Conservation (phyloP, 2,329 filamentous ascomycete species). For the Aquanectria penicillioides region DNA sequence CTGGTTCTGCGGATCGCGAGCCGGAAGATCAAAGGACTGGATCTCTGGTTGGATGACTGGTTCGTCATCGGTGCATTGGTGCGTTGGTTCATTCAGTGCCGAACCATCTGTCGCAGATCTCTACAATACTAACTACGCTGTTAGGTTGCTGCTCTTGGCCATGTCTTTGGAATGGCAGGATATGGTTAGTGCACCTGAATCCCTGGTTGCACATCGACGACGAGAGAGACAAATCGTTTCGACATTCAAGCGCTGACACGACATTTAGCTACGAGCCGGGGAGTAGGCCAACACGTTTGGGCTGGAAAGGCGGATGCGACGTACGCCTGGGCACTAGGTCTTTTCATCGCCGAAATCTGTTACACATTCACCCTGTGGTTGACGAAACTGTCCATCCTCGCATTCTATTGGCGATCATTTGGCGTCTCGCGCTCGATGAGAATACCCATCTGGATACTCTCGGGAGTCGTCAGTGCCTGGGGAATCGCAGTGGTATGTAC, state of each 20-base stretch:
- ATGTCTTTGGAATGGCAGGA: not conserved
- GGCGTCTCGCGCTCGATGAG: constrained; percentile 30
- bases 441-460: constrained; percentile 29
- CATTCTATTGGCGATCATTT: constrained; percentile 41
- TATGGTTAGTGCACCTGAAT: not conserved
- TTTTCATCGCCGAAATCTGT: constrained; percentile 36
- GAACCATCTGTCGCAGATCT: too few relatives aligned
- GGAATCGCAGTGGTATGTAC: constrained; percentile 30
- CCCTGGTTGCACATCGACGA: not conserved
- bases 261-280: constrained; percentile 30
- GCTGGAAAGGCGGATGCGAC: constrained; percentile 27
- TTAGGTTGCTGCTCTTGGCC: not conserved
- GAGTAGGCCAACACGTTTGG: constrained; percentile 39
- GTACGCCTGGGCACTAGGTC: constrained; percentile 31
- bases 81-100: not conserved
- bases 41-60: constrained; percentile 40
- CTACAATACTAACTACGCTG: not conserved
- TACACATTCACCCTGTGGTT: constrained; percentile 31
- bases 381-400: constrained; percentile 38
- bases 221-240: not conserved
- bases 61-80: constrained; percentile 38
- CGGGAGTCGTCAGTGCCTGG: constrained; percentile 30
- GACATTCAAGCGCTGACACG: not conserved
- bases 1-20: constrained; percentile 31
- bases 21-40: constrained; percentile 28